phyloP scores from a whole-genome alignment of 176 grass and related monocot genomes.

The Aegilops longissima region DNA sequence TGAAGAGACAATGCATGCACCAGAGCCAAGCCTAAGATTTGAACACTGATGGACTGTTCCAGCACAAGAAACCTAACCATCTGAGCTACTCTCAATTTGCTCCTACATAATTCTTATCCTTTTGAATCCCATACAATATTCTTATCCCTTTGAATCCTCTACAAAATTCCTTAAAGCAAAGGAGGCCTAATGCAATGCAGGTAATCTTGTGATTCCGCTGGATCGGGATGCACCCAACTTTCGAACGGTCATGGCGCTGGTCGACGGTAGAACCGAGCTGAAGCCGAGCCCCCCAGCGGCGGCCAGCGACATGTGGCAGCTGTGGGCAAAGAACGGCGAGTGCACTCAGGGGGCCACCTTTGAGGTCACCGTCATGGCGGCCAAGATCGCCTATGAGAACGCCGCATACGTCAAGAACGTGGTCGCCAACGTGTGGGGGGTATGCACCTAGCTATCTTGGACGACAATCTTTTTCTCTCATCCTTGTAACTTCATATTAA shows the following conservation, averaged over 20 bases:
- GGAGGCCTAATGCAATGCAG: not conserved
- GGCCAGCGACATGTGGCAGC: not conserved
- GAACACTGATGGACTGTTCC: no score
- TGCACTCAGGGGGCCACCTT: not conserved
- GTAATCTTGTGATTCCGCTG: slow-evolving; percentile 42
- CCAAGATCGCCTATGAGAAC: slow-evolving; percentile 55
- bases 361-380: slow-evolving; percentile 44
- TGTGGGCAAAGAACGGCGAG: not conserved
- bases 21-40: no score
- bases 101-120: no score
- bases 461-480: no score
- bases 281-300: not conserved
- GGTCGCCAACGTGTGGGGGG: slow-evolving; percentile 61
- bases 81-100: no score
- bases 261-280: slow-evolving; percentile 51
- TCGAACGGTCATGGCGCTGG: slow-evolving; percentile 30
- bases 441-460: not conserved
- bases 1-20: no score
- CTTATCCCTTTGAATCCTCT: no score
- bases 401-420: slow-evolving; percentile 46
- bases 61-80: no score
- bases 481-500: no score
- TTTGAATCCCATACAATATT: no score
- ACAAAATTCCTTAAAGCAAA: no score
- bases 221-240: slow-evolving; percentile 36